These are phyloP conservation scores for Microdochium trichocladiopsis DNA, from an alignment of 2,329 filamentous ascomycete genomes.

Conservation along the genomic window DNA sequence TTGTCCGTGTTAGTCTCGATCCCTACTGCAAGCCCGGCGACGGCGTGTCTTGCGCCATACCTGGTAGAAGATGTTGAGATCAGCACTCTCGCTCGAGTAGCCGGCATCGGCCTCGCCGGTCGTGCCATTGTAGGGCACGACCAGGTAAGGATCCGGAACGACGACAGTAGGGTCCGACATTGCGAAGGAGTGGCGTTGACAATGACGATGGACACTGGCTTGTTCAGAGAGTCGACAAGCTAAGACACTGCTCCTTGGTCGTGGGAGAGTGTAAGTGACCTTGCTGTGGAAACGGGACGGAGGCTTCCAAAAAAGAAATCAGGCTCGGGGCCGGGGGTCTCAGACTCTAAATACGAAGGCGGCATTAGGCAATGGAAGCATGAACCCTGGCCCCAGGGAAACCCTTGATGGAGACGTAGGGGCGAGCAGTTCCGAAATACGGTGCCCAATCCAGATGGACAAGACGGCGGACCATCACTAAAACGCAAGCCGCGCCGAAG, in stretches of 20 bases:
- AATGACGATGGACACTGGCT: neutral
- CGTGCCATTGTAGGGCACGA: conserved; percentile 42
- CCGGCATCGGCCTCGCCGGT: conserved; percentile 40
- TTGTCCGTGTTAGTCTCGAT: conserved; percentile 1
- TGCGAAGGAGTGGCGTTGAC: conserved; percentile 6
- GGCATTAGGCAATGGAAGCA: neutral
- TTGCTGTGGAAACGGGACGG: neutral
- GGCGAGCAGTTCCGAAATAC: neutral
- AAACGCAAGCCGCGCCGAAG: neutral
- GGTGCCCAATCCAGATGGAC: neutral
- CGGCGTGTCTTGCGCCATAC: conserved; percentile 30
- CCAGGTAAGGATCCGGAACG: conserved; percentile 14
- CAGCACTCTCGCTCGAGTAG: conserved; percentile 44
- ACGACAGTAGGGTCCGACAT: conserved; percentile 18
- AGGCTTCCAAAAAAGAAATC: neutral
- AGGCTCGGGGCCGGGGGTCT: neutral
- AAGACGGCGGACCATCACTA: neutral
- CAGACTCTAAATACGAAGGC: neutral
- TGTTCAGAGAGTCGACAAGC: neutral
- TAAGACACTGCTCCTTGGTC: neutral
- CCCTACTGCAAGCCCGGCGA: neutral
- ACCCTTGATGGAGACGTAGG: neutral
- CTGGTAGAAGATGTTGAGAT: conserved; percentile 83
- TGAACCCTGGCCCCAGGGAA: neutral
- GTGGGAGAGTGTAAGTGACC: neutral